Base-by-base conservation (phyloP, 2,329 filamentous ascomycete species). In the Calonectria pauciramosa region DNA sequence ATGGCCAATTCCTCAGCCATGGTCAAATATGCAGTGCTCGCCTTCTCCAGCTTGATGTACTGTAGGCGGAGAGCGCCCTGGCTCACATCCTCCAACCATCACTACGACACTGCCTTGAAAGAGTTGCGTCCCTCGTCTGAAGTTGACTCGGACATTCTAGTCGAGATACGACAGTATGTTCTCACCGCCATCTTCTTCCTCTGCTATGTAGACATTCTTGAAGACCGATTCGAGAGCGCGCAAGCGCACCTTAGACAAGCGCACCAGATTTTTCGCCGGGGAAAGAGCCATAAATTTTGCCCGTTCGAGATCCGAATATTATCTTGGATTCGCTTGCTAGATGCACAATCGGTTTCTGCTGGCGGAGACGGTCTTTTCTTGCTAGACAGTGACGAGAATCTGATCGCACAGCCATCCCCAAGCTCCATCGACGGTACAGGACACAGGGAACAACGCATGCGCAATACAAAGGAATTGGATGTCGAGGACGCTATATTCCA, bases 291-390 rank as follows among this genome's bases (percentile, higher is more conserved):
- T 10, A 32, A 32, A 14, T 59, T 59, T 36, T 9, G 20, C 2
- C 54, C 54, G 2, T 59, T 59, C 8, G 54, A 59, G 20, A 23
- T 36, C n/a, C 18, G 54, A 36, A 59, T 59, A 59, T 10, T 59
- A 2, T 59, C 30, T 20, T 59, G 54, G 54, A 59, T 59, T 36
- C 54, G 54, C 4, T 7, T 59, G 8, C 26, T 59, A 7, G 54
- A 59, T 36, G 54, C 54, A 0, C 30, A 10, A 23, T n/a, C 54
- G 11, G 54, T 59, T 23, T 36, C 54, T 36, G 54, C 32, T 16
- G 54, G 54, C 23, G 54, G 54, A 23, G 54, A 59, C 32, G 54
- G 54, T n/a, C 54, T 59, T 59, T 59, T 59, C 20, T n/a, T 59
- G 14, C 36, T 5, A 8, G 54, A 59, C 6, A 36, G 14, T 36